A percentile compares a stretch with the other conserved stretches of the same genome.
Evolutionary conservation across 139 green algal species (phyloP).

Genomic region (Picochlorum sp.): DNA sequence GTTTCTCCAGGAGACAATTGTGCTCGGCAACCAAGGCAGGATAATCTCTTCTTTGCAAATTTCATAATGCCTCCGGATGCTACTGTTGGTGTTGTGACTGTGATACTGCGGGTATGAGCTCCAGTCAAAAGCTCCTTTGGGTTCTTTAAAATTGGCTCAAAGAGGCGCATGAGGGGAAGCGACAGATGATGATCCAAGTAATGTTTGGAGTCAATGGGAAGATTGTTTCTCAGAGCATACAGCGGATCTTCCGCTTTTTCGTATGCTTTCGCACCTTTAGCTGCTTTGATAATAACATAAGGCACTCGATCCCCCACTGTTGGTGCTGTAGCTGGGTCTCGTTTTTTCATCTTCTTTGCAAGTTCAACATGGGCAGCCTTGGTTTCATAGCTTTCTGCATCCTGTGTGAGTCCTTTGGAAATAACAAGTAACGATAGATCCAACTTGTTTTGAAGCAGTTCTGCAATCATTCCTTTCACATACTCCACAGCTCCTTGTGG

Average conservation of each 20-base stretch:
- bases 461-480: constrained; percentile 83
- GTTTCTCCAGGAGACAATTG: constrained; percentile 38
- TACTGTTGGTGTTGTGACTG: constrained; percentile 63
- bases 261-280: constrained; percentile 84
- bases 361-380: constrained; percentile 90
- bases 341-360: constrained; percentile 92
- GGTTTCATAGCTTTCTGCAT: constrained; percentile 72
- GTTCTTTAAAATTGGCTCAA: constrained; percentile 92
- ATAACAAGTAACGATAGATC: constrained; percentile 95
- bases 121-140: constrained; percentile 72
- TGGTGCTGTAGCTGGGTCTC: constrained; percentile 89
- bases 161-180: constrained; percentile 87
- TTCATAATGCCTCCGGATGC: constrained; percentile 88
- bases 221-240: constrained; percentile 89
- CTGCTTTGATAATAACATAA: constrained; percentile 96
- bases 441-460: constrained; percentile 94
- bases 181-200: constrained; percentile 96
- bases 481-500: constrained; percentile 68
- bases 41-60: constrained; percentile 80
- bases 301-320: constrained; percentile 86
- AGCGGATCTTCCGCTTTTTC: constrained; percentile 99
- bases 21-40: constrained; percentile 80
- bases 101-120: constrained; percentile 82
- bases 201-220: constrained; percentile 95
- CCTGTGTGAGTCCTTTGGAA: constrained; percentile 78